Base-by-base conservation (phyloP, 2,329 filamentous ascomycete genomes). In the Trichoderma sp. region DNA sequence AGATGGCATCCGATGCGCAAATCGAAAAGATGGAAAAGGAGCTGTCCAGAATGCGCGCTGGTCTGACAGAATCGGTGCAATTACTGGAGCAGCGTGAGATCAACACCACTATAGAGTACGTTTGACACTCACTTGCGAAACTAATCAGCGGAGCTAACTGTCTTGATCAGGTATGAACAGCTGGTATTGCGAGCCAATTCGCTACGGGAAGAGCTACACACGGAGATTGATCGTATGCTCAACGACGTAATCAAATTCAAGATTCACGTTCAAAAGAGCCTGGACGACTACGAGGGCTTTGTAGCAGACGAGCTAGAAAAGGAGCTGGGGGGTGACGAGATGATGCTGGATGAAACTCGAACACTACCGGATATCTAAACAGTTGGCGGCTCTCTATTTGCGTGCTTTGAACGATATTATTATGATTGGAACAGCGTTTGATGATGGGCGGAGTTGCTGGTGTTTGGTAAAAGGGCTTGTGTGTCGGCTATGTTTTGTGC, bases 11-110 rank as follows among this genome's bases (percentile, higher is more conserved):
- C 2, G 96, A 98, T 78, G 89, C 94, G 10, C 95, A 98, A 79
- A 97, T 99, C 75, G 96, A 99, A 81, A 96, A 96, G 84, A 96
- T 97, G 91, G 96, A 99, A 82, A 97, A 97, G 81, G 94, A 99
- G 79, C 84, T 99, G n/a, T 92, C 92, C 58, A 93, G 94, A 78
- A 97, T 98, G 93, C 88, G 94, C 53, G 88, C 91, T 2, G 91
- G 91, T 13, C 83, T 97, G 35, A 91, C 89, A 3, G 95, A 97
- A 79, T 94, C 90, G 40, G 92, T 97, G 65, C 93, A 97, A 80
- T 81, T 97, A 59, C 91, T 97, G 87, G 94, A 97, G 79, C 95
- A 97, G 80, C 87, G 93, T 68, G 94, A 98, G 83, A 97, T 98
- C 88, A 97, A 94, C 75, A 96, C 93, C 14, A 96, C 95, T 71